Base-by-base conservation (phyloP, 2,329 filamentous ascomycete species). In the Fusarium sp. region DNA sequence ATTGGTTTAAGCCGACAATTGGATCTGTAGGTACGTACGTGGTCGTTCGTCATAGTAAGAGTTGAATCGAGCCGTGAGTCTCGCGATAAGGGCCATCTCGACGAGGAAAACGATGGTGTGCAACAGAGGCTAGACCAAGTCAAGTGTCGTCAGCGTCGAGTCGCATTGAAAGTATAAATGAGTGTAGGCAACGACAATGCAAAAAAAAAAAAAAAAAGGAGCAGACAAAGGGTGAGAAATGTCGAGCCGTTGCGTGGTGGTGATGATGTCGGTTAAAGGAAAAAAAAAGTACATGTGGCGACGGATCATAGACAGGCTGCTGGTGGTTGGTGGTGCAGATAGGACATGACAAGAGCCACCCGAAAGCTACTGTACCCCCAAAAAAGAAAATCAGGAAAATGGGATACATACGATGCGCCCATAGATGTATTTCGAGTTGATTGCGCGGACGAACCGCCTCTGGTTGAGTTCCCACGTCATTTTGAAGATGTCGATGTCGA, bases 21-120 rank as follows among this genome's bases (percentile, higher is more conserved):
- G 50, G 67, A 10, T 4, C 48, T 35, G 24, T 54, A 8, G 29
- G 48, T 45, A 82, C 89, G 76, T 88, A 95, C 94, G 87, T 80
- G 96, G 97, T 81, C 94, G 93, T 81, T 95, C 92, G 76, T 94
- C 92, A 89, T 98, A 99, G 86, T 97, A 98, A 76, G 91, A 89
- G 85, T 98, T 98, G 88, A 97, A 99, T 81, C 95, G 94, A 78
- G 94, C 90, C 54, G 92, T 92, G 65, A 99, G 86, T 75, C 97
- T 90, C 76, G 93, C 94, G 72, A 96, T 90, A 83, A 97, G 92
- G 68, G 91, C 92, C 91, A 98, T 94, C 85, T 99, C 93, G 84
- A 98, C 89, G 52, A 98, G 83, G 82, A 98, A 93, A 73, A 98
- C 90, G 80, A 97, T 87, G 69, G 92, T 88, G 86, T 98, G 95